A percentile compares a stretch with the other conserved stretches of the same genome.
Conservation (phyloP, 768 basidiomycete genomes). For the Boletus sensibilis region DNA sequence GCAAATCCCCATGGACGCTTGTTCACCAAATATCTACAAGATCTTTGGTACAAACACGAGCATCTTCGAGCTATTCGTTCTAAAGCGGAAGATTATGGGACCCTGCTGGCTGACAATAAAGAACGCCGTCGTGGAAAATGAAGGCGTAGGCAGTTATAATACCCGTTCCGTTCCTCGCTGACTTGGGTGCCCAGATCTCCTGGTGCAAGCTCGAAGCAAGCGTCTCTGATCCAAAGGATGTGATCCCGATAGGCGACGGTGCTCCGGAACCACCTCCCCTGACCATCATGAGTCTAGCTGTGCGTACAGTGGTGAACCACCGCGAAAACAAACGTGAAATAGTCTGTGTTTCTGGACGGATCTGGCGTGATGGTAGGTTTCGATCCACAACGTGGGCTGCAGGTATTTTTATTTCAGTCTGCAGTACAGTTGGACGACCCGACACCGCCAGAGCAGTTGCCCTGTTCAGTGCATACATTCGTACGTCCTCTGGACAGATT, state of each 20-base stretch:
- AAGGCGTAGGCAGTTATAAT: constrained; percentile 57
- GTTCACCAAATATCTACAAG: constrained; percentile 79
- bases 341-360: constrained; percentile 78
- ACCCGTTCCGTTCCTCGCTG: neutral
- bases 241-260: constrained; percentile 77
- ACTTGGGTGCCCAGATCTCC: constrained; percentile 60
- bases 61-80: constrained; percentile 88
- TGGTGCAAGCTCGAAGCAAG: constrained; percentile 96
- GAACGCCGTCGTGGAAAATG: constrained; percentile 68
- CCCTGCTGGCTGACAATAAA: constrained; percentile 95
- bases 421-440: constrained; percentile 88
- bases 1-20: constrained; percentile 66
- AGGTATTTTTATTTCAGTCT: neutral
- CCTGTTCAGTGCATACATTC: constrained; percentile 81
- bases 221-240: constrained; percentile 81
- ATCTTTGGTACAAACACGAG: constrained; percentile 91
- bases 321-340: constrained; percentile 92
- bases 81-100: constrained; percentile 98
- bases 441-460: constrained; percentile 83
- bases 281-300: constrained; percentile 84
- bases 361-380: constrained; percentile 72
- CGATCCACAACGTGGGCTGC: neutral
- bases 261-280: constrained; percentile 82
- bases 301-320: constrained; percentile 92
- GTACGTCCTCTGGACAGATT: constrained; percentile 87